These are phyloP conservation scores for Globisporangium carolinianum DNA, from an alignment of 352 stramenopile genomes.

Conservation along the genomic window DNA sequence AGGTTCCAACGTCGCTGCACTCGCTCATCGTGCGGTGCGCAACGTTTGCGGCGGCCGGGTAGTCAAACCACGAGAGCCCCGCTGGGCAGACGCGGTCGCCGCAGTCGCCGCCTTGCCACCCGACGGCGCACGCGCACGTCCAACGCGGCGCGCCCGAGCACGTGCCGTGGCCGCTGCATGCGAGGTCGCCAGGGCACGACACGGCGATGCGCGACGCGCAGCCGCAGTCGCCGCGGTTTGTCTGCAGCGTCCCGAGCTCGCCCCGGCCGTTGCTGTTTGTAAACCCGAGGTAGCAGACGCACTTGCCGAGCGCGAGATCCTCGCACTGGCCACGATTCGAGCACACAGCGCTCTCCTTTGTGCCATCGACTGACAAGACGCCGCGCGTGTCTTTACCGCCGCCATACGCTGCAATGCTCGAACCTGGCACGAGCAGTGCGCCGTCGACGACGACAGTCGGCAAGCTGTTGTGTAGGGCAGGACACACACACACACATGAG, in stretches of 20 bases:
- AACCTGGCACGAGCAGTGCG: conserved; percentile 21
- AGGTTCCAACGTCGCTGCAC: conserved; percentile 58
- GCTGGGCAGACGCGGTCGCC: conserved; percentile 57
- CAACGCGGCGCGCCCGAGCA: conserved; percentile 51
- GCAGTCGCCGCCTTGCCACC: conserved; percentile 74
- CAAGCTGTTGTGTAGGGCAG: conserved; percentile 21
- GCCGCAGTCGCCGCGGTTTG: conserved; percentile 66
- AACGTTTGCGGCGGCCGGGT: conserved; percentile 42
- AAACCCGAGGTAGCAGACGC: conserved; percentile 56
- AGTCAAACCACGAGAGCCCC: conserved; percentile 58
- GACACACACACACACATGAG: conserved; percentile 2
- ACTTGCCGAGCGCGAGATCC: conserved; percentile 45
- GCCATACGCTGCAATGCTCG: conserved; percentile 20
- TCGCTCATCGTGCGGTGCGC: conserved; percentile 44
- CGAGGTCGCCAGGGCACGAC: conserved; percentile 55
- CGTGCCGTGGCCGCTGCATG: conserved; percentile 71
- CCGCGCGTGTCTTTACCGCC: conserved; percentile 17
- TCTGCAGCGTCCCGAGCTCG: conserved; percentile 26
- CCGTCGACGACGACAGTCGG: conserved; percentile 46
- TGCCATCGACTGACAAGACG: conserved; percentile 39
- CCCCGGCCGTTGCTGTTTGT: conserved; percentile 58
- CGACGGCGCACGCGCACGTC: conserved; percentile 59
- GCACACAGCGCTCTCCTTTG: conserved; percentile 63
- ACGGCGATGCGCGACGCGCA: conserved; percentile 47
- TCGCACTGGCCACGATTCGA: conserved; percentile 62